Percentiles rank a stretch among this genome's conserved stretches.
Evolutionary conservation across 2,329 filamentous ascomycete genomes (phyloP).

Genomic region (Ophidiomyces ophidiicola): DNA sequence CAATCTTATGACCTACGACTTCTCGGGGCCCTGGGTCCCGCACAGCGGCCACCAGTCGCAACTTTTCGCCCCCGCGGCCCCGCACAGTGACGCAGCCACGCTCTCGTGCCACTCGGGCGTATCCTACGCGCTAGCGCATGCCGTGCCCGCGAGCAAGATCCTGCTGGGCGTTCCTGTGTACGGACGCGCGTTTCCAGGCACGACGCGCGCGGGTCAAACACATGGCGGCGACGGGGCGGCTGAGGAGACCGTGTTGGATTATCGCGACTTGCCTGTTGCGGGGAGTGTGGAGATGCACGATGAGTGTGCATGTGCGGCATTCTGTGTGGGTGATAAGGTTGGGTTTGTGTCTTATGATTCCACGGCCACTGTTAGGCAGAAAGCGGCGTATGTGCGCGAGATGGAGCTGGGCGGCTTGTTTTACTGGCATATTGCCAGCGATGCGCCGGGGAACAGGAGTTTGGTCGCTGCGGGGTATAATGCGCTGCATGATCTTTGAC

Average conservation of each 20-base stretch:
- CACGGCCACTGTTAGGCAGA: conserved; percentile 60
- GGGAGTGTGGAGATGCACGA: conserved; percentile 56
- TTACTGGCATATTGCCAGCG: conserved; percentile 68
- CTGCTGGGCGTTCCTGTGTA: conserved; percentile 65
- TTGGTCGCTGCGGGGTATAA: conserved; percentile 50
- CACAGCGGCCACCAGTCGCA: conserved; percentile 64
- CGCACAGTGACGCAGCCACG: conserved; percentile 44
- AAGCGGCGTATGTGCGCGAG: conserved; percentile 60
- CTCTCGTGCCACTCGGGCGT: conserved; percentile 55
- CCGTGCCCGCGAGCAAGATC: conserved; percentile 59
- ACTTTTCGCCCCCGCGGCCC: conserved; percentile 47
- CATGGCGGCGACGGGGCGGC: conserved; percentile 24
- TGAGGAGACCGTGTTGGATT: conserved; percentile 62
- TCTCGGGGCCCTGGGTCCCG: conserved; percentile 57
- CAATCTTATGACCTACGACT: conserved; percentile 73
- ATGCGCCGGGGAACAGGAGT: conserved; percentile 45
- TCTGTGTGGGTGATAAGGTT: conserved; percentile 55
- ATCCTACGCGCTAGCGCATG: conserved; percentile 51
- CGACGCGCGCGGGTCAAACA: conserved; percentile 49
- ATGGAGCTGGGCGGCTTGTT: conserved; percentile 63
- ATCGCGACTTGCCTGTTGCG: conserved; percentile 52
- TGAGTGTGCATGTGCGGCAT: conserved; percentile 50
- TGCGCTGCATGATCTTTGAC: conserved; percentile 39
- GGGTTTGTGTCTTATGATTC: conserved; percentile 75
- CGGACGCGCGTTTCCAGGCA: conserved; percentile 60